phyloP scores from a whole-genome alignment of 305 asterid species.

The Fraxinus dipetala region DNA sequence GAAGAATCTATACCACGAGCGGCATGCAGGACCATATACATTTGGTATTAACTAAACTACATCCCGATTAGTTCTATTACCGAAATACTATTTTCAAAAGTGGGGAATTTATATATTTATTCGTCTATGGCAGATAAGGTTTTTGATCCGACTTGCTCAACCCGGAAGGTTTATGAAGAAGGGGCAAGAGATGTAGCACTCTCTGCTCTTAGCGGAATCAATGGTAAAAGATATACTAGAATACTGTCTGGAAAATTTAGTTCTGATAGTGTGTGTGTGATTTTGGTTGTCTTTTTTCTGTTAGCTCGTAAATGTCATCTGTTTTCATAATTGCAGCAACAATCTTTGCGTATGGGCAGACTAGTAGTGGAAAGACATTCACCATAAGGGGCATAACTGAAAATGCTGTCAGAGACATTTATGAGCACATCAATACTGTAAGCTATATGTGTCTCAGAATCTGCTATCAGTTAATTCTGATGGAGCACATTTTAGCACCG shows the following conservation, averaged over 20 bases:
- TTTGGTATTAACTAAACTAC: conserved; percentile 48
- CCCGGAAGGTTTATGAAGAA: conserved; percentile 73
- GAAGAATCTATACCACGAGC: conserved; percentile 73
- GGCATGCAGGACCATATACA: conserved; percentile 59
- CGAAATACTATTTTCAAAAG: neutral
- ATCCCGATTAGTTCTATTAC: neutral
- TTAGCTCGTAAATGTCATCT: conserved; percentile 14
- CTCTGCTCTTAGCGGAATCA: conserved; percentile 84
- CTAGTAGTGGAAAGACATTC: conserved; percentile 93
- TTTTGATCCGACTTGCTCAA: conserved; percentile 66
- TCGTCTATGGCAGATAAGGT: conserved; percentile 62
- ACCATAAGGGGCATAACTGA: conserved; percentile 95
- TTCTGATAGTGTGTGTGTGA: neutral
- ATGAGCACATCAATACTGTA: conserved; percentile 63
- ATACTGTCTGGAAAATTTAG: conserved; percentile 5
- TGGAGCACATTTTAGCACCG: neutral
- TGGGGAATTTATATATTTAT: neutral
- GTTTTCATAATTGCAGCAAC: conserved; percentile 57
- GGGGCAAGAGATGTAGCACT: conserved; percentile 90
- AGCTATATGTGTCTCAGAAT: conserved; percentile 23
- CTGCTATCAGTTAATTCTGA: conserved; percentile 2
- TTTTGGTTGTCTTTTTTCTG: neutral
- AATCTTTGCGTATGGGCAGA: conserved; percentile 92
- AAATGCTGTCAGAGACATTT: conserved; percentile 75
- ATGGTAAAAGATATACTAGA: conserved; percentile 44